Evolutionary conservation across 768 basidiomycete species (phyloP), one percentile per base, ranked within the genome.

Genomic region (Auricularia sp.): DNA sequence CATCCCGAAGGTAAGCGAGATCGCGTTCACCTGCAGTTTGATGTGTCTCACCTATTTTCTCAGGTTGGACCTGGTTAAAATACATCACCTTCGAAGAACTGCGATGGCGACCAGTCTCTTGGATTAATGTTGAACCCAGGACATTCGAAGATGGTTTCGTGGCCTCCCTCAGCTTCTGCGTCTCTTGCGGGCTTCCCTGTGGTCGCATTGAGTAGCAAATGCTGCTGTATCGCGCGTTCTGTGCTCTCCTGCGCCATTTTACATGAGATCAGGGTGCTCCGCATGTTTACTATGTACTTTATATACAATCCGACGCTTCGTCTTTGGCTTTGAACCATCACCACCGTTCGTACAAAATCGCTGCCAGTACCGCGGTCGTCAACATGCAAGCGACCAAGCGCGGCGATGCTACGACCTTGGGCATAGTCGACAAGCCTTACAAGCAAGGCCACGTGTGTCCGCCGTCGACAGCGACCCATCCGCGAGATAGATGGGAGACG

Each of bases 1-100:
- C 74, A 93, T 94, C 71, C 93, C 93, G 47, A 94, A 95, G 83
- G 91, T 87, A 72, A 66, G 77, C 39, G 8, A 42, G 39, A 42
- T 42, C 39, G 39, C 39, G 8, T 42, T 42, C 39, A 8, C 39
- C 70, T 29, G 61, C 59, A 64, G 58, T 62, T 54, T 56, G 35
- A 18, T 64, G 67, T 67, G 61, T 47, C 66, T 70, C 70, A 74
- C 69, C 66, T 64, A 60, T 23, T 62, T 21, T 54, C 51, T 62
- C 70, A 93, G 91, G 91, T 93, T 73, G 91, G 91, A 66, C 91
- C 91, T 56, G 91, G 91, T 77, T 93, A 86, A 91, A 70, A 77
- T 66, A 65, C 70, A 68, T 71, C 67, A 66, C 64, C 21, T 21
- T 18, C 10, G 11, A 51, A 51, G 18, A 8, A 51, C 47, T 18